Conservation (phyloP, 768 basidiomycete species). For the Mycena alexandri region DNA sequence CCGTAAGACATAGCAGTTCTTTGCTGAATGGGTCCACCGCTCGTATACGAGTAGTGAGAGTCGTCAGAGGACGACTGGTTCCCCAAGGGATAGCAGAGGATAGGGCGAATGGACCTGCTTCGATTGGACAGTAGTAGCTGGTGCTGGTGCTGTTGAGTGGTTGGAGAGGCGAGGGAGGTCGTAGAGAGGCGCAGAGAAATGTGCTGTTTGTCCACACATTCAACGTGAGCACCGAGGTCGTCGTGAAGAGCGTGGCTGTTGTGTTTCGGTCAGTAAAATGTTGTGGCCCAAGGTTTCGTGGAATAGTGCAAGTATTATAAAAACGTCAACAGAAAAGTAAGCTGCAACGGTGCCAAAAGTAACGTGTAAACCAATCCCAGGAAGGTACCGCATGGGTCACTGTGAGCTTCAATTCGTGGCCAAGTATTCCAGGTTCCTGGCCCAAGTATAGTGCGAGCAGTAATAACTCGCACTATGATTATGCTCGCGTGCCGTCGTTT, state of each 20-base stretch:
- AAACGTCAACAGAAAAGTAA: too few relatives aligned
- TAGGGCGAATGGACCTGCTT: conserved; percentile 85
- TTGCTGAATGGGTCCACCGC: conserved; percentile 89
- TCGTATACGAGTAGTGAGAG: conserved; percentile 85
- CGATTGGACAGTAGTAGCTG: conserved; percentile 67
- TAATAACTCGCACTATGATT: too few relatives aligned
- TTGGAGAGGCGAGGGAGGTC: conserved; percentile 81
- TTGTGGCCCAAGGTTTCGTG: too few relatives aligned
- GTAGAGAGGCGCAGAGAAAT: conserved; percentile 83
- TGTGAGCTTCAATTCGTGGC: too few relatives aligned
- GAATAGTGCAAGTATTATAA: too few relatives aligned
- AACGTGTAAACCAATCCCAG: too few relatives aligned
- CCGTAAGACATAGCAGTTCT: conserved; percentile 86
- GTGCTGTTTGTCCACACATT: conserved; percentile 76
- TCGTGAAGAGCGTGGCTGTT: conserved; percentile 88
- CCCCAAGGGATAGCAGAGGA: conserved; percentile 79
- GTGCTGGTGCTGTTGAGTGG: conserved; percentile 47
- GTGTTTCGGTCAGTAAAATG: conserved; percentile 22
- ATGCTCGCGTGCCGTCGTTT: too few relatives aligned
- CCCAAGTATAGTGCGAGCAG: too few relatives aligned
- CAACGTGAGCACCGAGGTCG: conserved; percentile 85
- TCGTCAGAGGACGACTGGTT: conserved; percentile 78
- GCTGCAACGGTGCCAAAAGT: too few relatives aligned
- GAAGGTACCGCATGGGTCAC: too few relatives aligned
- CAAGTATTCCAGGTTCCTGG: too few relatives aligned